Evolutionary conservation across 148 eudicot species (phyloP).

Genomic region (Rhododendron ovatum): DNA sequence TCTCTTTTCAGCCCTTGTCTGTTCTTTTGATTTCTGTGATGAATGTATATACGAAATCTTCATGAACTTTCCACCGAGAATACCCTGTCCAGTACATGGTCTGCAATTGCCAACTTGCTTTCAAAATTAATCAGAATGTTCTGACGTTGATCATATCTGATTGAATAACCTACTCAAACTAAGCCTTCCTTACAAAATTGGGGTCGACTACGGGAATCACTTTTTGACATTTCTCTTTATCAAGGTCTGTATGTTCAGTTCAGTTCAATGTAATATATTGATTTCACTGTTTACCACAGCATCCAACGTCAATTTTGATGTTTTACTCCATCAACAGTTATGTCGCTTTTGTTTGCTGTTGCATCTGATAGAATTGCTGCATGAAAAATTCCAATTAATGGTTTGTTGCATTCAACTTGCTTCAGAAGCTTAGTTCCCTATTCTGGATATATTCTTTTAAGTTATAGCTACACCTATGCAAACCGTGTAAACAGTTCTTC

Average conservation of each 20-base stretch:
- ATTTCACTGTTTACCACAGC: neutral
- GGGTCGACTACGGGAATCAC: neutral
- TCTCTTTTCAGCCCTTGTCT: neutral
- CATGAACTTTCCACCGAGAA: neutral
- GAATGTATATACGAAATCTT: neutral
- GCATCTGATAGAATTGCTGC: constrained; percentile 1
- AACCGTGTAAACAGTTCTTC: neutral
- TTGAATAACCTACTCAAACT: neutral
- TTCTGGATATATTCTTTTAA: neutral
- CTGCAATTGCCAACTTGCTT: neutral
- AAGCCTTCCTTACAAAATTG: neutral
- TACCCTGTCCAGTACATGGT: neutral
- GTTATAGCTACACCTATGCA: neutral
- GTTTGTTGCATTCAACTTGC: neutral
- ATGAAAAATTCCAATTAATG: neutral
- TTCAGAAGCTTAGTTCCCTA: neutral
- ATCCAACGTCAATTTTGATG: neutral
- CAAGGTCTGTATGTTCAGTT: neutral
- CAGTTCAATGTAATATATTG: neutral
- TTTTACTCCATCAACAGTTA: neutral
- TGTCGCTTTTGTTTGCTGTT: neutral
- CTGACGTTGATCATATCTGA: neutral
- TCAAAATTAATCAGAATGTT: neutral
- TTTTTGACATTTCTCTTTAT: neutral
- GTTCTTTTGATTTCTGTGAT: neutral